Evolutionary conservation across 2,329 filamentous ascomycete species (phyloP).

Genomic region (Hypoxylon sp.): DNA sequence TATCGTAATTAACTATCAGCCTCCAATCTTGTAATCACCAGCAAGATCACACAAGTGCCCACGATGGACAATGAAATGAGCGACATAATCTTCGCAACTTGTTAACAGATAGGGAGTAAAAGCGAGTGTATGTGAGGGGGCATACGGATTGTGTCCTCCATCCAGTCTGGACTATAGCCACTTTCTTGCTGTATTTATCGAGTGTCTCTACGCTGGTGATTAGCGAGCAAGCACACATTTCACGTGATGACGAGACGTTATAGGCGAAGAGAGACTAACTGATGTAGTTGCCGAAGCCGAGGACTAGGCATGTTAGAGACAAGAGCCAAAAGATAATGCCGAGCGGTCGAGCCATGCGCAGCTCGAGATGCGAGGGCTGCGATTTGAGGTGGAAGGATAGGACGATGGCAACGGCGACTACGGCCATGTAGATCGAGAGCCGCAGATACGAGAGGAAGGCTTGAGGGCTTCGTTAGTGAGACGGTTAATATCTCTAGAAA

Average conservation of each 20-base stretch:
- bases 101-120: slow-evolving; percentile 11
- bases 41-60: slow-evolving; percentile 74
- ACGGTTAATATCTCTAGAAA: not conserved
- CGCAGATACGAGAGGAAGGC: slow-evolving; percentile 92
- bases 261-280: slow-evolving; percentile 56
- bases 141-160: slow-evolving; percentile 90
- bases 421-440: slow-evolving; percentile 88
- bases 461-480: not conserved
- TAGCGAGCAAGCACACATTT: not conserved
- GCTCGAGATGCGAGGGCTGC: slow-evolving; percentile 78
- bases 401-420: slow-evolving; percentile 91
- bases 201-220: slow-evolving; percentile 68
- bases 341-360: slow-evolving; percentile 83
- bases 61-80: slow-evolving; percentile 74
- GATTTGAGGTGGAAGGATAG: slow-evolving; percentile 92
- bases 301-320: slow-evolving; percentile 79
- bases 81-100: slow-evolving; percentile 65
- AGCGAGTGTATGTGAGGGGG: slow-evolving; percentile 24
- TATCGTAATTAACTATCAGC: slow-evolving; percentile 40
- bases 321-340: slow-evolving; percentile 91
- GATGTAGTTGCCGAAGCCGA: slow-evolving; percentile 90
- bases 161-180: slow-evolving; percentile 90
- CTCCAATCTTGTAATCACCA: slow-evolving; percentile 64
- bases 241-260: not conserved
- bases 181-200: slow-evolving; percentile 82